Percentiles rank a stretch among this genome's conserved stretches.
These are phyloP conservation scores for Saccharomyces cerevisiae DNA, from an alignment of 805 yeast genomes.

Conservation along the genomic window DNA sequence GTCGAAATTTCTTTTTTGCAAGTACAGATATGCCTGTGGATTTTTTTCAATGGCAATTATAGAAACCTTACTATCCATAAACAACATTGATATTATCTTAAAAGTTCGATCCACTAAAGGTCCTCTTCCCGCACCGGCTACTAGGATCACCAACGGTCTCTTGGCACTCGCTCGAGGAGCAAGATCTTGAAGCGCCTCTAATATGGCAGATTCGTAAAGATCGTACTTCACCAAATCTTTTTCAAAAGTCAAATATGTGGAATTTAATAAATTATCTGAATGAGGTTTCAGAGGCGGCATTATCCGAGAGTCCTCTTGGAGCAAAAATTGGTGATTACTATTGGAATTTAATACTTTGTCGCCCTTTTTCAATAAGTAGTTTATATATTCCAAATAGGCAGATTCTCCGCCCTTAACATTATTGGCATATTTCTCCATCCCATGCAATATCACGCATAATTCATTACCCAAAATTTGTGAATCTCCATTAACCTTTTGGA, in stretches of 20 bases:
- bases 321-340: neutral
- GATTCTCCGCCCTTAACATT: conserved; percentile 31
- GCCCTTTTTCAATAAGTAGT: conserved; percentile 34
- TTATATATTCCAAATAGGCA: conserved; percentile 37
- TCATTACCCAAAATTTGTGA: conserved; percentile 27
- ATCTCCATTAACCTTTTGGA: conserved; percentile 33
- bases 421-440: conserved; percentile 37
- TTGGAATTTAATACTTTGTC: conserved; percentile 15
- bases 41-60: conserved; percentile 68
- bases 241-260: conserved; percentile 64
- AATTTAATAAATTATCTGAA: conserved; percentile 44
- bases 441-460: conserved; percentile 43
- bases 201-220: conserved; percentile 57
- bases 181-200: conserved; percentile 40
- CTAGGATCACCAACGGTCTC: conserved; percentile 36
- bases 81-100: conserved; percentile 33
- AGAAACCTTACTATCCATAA: conserved; percentile 16
- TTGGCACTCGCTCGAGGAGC: conserved; percentile 10
- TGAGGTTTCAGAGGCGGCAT: conserved; percentile 69
- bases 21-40: conserved; percentile 44
- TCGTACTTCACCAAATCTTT: conserved; percentile 61
- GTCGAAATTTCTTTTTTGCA: conserved; percentile 41
- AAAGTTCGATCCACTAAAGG: conserved; percentile 56
- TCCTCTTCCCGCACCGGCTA: conserved; percentile 88
- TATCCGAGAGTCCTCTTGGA: conserved; percentile 1